phyloP scores from a whole-genome alignment of 2,329 filamentous ascomycete genomes.

The Xenosphaeropsis pyriputrescens region DNA sequence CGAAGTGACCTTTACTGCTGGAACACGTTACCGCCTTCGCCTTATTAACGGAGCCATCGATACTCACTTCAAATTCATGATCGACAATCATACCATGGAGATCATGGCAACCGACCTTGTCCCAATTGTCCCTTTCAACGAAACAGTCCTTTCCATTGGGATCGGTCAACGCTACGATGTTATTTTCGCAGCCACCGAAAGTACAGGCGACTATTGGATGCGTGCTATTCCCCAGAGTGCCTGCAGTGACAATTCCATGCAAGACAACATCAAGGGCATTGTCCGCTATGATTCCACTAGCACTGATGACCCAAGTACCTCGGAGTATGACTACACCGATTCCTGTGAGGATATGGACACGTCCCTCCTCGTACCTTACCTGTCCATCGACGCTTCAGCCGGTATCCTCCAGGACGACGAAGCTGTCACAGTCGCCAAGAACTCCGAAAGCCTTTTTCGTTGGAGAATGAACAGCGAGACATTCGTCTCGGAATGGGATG shows the following conservation, averaged over 20 bases:
- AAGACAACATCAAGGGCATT: constrained; percentile 29
- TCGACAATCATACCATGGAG: constrained; percentile 38
- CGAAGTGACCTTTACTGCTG: constrained; percentile 18
- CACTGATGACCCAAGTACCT: constrained; percentile 9
- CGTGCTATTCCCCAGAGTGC: constrained; percentile 35
- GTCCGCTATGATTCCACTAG: constrained; percentile 32
- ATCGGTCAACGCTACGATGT: constrained; percentile 25
- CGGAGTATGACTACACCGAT: constrained; percentile 4
- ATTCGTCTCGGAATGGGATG: constrained; percentile 28
- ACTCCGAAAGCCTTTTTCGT: constrained; percentile 21
- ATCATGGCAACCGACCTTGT: constrained; percentile 44
- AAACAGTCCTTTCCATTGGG: constrained; percentile 15
- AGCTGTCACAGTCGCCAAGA: constrained; percentile 11
- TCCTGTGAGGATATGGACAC: constrained; percentile 11
- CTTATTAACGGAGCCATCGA: constrained; percentile 29
- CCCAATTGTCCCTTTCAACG: constrained; percentile 35
- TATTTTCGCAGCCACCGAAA: constrained; percentile 21
- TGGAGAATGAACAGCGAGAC: constrained; percentile 32
- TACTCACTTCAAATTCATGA: constrained; percentile 25
- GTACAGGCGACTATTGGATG: constrained; percentile 40
- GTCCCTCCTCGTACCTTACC: constrained; percentile 8
- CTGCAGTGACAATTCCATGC: constrained; percentile 35
- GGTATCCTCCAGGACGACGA: constrained; percentile 11
- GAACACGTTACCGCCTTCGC: constrained; percentile 27
- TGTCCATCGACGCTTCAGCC: constrained; percentile 5